phyloP scores from a whole-genome alignment of 2,329 filamentous ascomycete species.

The Nemania bipapillata region DNA sequence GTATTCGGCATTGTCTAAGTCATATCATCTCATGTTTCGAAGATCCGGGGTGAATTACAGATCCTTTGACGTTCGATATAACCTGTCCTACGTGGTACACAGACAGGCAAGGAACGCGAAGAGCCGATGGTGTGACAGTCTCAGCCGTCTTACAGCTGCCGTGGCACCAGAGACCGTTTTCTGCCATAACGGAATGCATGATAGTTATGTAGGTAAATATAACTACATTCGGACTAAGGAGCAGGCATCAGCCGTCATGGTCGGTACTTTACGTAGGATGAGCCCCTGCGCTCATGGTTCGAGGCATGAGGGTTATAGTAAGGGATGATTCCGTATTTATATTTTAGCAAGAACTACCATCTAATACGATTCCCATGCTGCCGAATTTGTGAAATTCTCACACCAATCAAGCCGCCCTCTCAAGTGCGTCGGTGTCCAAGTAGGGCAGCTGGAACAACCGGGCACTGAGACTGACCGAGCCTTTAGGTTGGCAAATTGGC shows the following conservation, averaged over 20 bases:
- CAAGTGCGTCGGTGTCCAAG: background rate
- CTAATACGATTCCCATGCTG: background rate
- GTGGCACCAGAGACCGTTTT: no score
- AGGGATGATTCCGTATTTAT: background rate
- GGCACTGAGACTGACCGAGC: background rate
- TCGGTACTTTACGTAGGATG: background rate
- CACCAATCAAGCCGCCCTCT: background rate
- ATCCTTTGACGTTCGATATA: no score
- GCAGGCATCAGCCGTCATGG: background rate
- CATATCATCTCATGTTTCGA: no score
- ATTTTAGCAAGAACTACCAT: constrained; percentile 15
- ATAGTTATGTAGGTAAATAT: background rate
- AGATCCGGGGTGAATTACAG: no score
- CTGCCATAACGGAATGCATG: background rate
- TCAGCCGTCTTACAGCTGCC: no score
- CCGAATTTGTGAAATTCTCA: background rate
- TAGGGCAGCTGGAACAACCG: background rate
- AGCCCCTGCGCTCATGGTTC: background rate
- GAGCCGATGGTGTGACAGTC: no score
- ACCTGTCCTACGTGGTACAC: no score
- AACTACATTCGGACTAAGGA: background rate
- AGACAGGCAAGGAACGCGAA: no score
- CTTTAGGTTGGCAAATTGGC: background rate
- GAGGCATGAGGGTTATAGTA: background rate
- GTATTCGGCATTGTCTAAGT: no score